Evolutionary conservation across 148 eudicot species (phyloP).

Genomic region (Rhododendron kiyosumense): DNA sequence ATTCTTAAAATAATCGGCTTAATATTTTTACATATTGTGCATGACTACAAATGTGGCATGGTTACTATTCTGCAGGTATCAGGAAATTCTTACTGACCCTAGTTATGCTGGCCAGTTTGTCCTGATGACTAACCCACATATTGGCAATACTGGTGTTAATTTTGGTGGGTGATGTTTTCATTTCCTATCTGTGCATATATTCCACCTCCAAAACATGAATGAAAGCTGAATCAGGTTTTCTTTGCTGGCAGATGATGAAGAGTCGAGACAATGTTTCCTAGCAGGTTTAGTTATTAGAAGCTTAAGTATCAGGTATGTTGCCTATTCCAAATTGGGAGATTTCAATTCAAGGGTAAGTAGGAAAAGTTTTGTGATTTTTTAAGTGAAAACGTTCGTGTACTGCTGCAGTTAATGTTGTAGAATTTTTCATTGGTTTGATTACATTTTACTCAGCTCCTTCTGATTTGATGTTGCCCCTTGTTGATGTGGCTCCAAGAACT

Average conservation of each 20-base stretch:
- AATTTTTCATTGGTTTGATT: neutral
- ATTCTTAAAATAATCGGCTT: neutral
- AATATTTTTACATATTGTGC: neutral
- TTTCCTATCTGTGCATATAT: neutral
- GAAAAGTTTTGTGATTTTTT: neutral
- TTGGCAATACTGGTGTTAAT: slow-evolving; percentile 95
- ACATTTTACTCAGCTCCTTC: neutral
- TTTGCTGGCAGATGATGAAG: slow-evolving; percentile 74
- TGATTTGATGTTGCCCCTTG: neutral
- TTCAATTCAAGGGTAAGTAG: neutral
- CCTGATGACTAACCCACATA: slow-evolving; percentile 94
- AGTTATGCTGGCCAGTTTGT: slow-evolving; percentile 99
- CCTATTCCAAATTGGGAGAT: neutral
- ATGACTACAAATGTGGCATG: neutral
- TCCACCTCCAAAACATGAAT: slow-evolving; percentile 6
- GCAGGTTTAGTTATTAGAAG: slow-evolving; percentile 87
- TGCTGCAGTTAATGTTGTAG: neutral
- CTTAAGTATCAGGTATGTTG: slow-evolving; percentile 71
- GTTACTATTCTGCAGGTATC: slow-evolving; percentile 50
- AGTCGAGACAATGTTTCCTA: slow-evolving; percentile 84
- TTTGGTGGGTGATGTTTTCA: slow-evolving; percentile 50
- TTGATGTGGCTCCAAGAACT: slow-evolving; percentile 1
- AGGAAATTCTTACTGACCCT: slow-evolving; percentile 96
- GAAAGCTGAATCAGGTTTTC: slow-evolving; percentile 2
- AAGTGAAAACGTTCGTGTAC: neutral